A percentile compares a stretch with the other conserved stretches of the same genome.
Conservation (phyloP, 345 rosid species). For the Adansonia digitata region DNA sequence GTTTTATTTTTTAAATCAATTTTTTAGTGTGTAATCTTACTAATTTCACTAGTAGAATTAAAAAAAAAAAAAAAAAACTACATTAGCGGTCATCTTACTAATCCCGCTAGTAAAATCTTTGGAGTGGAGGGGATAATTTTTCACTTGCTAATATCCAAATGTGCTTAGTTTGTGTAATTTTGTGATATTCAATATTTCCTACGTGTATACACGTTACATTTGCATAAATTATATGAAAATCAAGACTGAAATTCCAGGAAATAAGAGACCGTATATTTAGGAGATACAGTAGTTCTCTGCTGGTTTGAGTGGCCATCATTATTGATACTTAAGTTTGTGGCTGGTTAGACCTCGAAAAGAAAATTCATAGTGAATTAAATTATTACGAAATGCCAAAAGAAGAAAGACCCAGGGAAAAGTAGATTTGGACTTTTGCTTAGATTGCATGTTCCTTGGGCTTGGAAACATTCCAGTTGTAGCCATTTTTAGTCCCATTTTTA, state of each 20-base stretch:
- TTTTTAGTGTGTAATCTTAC: no score
- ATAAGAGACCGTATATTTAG: background rate
- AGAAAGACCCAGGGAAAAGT: background rate
- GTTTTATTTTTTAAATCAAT: no score
- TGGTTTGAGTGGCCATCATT: background rate
- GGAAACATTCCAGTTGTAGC: background rate
- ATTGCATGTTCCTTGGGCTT: background rate
- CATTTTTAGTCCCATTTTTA: background rate
- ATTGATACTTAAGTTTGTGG: background rate
- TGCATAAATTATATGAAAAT: no score
- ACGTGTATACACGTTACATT: no score
- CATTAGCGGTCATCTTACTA: no score
- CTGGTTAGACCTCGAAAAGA: background rate
- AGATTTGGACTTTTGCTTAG: background rate
- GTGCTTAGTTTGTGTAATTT: no score
- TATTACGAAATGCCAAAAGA: conserved; percentile 5
- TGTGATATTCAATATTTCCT: no score
- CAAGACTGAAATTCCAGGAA: background rate
- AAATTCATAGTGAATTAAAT: background rate
- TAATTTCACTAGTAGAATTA: no score
- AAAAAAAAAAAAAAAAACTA: no score
- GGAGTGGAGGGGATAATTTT: background rate
- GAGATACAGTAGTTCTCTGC: background rate
- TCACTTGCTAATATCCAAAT: no score
- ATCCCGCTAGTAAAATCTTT: no score